Conservation (phyloP, 1,284 basidiomycete species). For the Fomitopsis schrenkii region DNA sequence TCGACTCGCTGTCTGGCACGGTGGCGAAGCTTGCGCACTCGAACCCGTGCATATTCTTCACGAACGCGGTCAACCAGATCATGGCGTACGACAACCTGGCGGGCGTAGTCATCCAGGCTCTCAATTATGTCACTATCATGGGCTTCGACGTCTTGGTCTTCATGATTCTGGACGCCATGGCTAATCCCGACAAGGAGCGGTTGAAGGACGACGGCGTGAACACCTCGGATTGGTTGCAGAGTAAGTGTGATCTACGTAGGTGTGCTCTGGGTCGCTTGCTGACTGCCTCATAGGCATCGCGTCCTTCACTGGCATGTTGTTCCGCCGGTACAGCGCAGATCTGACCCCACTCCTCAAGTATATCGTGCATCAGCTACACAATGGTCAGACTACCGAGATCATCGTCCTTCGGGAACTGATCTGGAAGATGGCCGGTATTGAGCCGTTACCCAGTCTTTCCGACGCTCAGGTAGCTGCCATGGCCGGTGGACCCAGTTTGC, state of each 20-base stretch:
- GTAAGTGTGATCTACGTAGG: constrained; percentile 42
- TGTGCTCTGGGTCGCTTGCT: constrained; percentile 9
- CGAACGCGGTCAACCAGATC: constrained; percentile 88
- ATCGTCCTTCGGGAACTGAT: constrained; percentile 91
- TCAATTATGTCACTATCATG: constrained; percentile 87
- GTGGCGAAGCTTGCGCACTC: constrained; percentile 95
- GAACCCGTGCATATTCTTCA: constrained; percentile 91
- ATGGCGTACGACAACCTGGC: constrained; percentile 97
- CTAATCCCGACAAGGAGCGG: constrained; percentile 81
- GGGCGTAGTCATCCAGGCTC: constrained; percentile 85
- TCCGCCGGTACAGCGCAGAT: constrained; percentile 83
- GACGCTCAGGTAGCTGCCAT: constrained; percentile 87
- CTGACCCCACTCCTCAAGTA: constrained; percentile 86
- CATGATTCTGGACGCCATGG: constrained; percentile 83
- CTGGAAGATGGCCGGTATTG: constrained; percentile 93
- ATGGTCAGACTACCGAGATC: constrained; percentile 83
- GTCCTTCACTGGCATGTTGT: constrained; percentile 90
- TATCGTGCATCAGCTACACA: constrained; percentile 86
- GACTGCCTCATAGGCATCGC: constrained; percentile 62
- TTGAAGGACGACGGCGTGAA: constrained; percentile 94
- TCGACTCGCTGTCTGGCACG: constrained; percentile 78
- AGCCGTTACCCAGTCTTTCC: constrained; percentile 85
- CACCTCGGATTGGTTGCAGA: constrained; percentile 90
- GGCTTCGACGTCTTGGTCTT: constrained; percentile 94
- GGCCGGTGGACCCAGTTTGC: constrained; percentile 84